phyloP scores from a whole-genome alignment of 139 green algal genomes.

The Chlorella sorokiniana region DNA sequence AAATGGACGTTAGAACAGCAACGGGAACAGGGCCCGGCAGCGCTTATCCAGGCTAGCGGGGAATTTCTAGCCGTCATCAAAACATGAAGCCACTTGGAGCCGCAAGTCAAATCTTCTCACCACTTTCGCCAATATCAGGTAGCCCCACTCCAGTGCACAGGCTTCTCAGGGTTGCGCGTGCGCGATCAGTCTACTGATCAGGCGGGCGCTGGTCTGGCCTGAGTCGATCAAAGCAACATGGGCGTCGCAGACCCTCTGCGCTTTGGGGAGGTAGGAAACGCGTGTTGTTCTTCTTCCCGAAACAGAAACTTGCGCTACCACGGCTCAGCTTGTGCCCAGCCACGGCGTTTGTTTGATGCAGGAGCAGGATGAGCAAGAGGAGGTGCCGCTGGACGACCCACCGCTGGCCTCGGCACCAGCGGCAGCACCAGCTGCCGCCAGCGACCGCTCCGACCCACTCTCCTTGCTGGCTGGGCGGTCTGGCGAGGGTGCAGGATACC shows the following conservation, averaged over 20 bases:
- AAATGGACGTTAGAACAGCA: too few species aligned
- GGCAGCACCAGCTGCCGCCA: background rate
- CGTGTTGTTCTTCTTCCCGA: background rate
- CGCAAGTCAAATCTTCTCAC: too few species aligned
- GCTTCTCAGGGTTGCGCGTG: too few species aligned
- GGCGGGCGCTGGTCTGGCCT: too few species aligned
- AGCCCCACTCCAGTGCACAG: too few species aligned
- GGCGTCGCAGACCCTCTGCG: background rate
- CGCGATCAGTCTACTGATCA: too few species aligned
- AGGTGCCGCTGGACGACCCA: slow-evolving; percentile 35
- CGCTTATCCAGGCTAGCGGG: too few species aligned
- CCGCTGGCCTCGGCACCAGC: background rate
- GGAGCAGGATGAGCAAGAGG: slow-evolving; percentile 11
- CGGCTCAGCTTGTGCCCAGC: background rate
- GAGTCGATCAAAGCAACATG: too few species aligned
- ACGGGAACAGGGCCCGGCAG: too few species aligned
- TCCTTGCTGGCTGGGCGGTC: background rate
- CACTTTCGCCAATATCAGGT: too few species aligned
- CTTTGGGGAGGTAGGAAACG: slow-evolving; percentile 4
- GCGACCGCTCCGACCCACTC: background rate
- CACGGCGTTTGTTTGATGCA: background rate
- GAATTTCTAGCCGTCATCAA: too few species aligned
- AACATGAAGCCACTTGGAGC: too few species aligned
- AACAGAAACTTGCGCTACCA: background rate
- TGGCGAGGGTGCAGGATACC: background rate